These are phyloP conservation scores for Aureobasidium sp. DNA, from an alignment of 2,329 filamentous ascomycete genomes.

Conservation along the genomic window DNA sequence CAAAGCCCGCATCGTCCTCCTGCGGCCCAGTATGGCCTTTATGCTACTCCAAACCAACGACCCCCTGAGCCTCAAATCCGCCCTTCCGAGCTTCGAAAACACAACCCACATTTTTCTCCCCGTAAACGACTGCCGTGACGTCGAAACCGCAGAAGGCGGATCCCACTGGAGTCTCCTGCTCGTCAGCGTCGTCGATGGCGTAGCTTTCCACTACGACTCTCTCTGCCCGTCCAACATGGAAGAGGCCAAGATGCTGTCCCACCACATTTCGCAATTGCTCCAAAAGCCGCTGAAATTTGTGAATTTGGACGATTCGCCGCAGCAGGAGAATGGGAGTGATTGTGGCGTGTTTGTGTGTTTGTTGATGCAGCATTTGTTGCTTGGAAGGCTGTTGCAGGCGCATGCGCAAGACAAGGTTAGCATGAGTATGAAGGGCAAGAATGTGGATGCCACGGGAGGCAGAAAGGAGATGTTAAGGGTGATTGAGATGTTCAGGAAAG, in stretches of 20 bases:
- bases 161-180: conserved; percentile 92
- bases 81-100: conserved; percentile 70
- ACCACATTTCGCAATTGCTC: conserved; percentile 64
- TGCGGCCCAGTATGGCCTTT: conserved; percentile 88
- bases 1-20: conserved; percentile 77
- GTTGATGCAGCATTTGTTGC: conserved; percentile 85
- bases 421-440: conserved; percentile 85
- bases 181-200: conserved; percentile 78
- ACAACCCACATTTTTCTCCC: conserved; percentile 93
- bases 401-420: conserved; percentile 79
- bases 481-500: conserved; percentile 78
- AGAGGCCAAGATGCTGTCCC: conserved; percentile 63
- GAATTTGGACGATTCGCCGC: conserved; percentile 75
- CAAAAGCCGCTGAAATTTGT: conserved; percentile 64
- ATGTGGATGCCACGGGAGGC: conserved; percentile 71
- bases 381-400: conserved; percentile 73
- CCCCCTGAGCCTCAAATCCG: conserved; percentile 51
- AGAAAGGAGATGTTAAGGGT: conserved; percentile 88
- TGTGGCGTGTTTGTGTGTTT: conserved; percentile 96
- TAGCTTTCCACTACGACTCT: conserved; percentile 96
- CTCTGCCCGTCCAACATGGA: conserved; percentile 66
- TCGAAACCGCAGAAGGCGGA: conserved; percentile 74
- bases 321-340: conserved; percentile 87
- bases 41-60: conserved; percentile 71
- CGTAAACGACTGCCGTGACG: conserved; percentile 79